phyloP scores from a whole-genome alignment of 108 stramenopile genomes.

The Fragilariopsis cylindrus region DNA sequence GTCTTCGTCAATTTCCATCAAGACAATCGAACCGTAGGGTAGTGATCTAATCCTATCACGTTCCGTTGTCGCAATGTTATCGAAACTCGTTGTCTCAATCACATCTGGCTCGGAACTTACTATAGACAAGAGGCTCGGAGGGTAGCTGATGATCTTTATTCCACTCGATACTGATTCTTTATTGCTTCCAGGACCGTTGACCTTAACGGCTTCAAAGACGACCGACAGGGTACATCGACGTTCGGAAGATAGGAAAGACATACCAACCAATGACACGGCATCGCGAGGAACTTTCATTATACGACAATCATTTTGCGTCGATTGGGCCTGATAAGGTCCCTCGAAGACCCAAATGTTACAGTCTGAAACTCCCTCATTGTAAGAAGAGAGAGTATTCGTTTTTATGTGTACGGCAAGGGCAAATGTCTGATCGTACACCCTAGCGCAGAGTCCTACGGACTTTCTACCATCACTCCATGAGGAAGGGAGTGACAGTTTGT shows the following conservation, averaged over 20 bases:
- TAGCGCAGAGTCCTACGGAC: slow-evolving; percentile 28
- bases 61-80: slow-evolving; percentile 32
- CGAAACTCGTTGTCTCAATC: slow-evolving; percentile 23
- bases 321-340: slow-evolving; percentile 1
- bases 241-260: slow-evolving; percentile 34
- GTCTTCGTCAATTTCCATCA: slow-evolving; percentile 16
- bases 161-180: slow-evolving; percentile 3
- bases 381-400: slow-evolving; percentile 15
- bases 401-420: slow-evolving; percentile 36
- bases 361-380: slow-evolving; percentile 19
- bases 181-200: not conserved
- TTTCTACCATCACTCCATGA: slow-evolving; percentile 31
- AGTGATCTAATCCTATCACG: slow-evolving; percentile 24
- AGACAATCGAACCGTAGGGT: slow-evolving; percentile 10
- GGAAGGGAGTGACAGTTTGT: slow-evolving; percentile 21
- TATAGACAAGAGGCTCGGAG: slow-evolving; percentile 30
- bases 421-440: slow-evolving; percentile 31
- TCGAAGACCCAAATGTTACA: slow-evolving; percentile 36
- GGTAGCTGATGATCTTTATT: slow-evolving; percentile 22
- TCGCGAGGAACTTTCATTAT: slow-evolving; percentile 27
- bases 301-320: not conserved
- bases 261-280: slow-evolving; percentile 36
- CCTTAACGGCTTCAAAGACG: slow-evolving; percentile 23
- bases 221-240: slow-evolving; percentile 32
- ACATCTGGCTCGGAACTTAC: slow-evolving; percentile 26